Percentiles rank a stretch among this genome's conserved stretches.
Conservation (phyloP, 2,329 filamentous ascomycete genomes). For the Phoma herbarum region DNA sequence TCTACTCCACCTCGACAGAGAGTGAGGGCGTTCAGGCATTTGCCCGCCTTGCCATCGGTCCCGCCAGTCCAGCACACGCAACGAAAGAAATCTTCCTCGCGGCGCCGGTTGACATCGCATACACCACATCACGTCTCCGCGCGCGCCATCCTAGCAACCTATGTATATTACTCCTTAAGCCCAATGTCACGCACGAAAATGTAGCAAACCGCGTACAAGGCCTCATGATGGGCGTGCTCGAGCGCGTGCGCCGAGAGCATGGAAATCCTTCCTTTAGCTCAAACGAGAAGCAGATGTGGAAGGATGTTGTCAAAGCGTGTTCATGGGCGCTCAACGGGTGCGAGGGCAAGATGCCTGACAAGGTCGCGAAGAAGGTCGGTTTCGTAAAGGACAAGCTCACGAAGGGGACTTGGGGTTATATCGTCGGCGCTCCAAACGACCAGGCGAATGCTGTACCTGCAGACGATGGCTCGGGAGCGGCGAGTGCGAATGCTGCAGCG, state of each 20-base stretch:
- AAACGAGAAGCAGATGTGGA: slow-evolving; percentile 35
- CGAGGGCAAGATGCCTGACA: slow-evolving; percentile 38
- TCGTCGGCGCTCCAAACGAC: slow-evolving; percentile 14
- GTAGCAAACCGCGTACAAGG: slow-evolving; percentile 39
- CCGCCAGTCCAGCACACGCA: slow-evolving; percentile 19
- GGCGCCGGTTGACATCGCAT: slow-evolving; percentile 35
- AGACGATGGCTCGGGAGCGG: slow-evolving; percentile 7
- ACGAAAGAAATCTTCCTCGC: slow-evolving; percentile 29
- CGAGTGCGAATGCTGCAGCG: slow-evolving; percentile 18
- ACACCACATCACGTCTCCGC: slow-evolving; percentile 26
- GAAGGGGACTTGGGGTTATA: slow-evolving; percentile 36
- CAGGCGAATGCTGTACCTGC: slow-evolving; percentile 2
- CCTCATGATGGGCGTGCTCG: slow-evolving; percentile 44
- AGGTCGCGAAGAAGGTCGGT: slow-evolving; percentile 36
- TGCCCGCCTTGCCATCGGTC: slow-evolving; percentile 39
- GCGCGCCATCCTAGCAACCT: slow-evolving; percentile 27
- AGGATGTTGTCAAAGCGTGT: slow-evolving; percentile 34
- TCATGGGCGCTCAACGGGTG: slow-evolving; percentile 37
- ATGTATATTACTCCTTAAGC: slow-evolving; percentile 33
- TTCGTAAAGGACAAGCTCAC: slow-evolving; percentile 37
- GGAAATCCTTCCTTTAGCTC: slow-evolving; percentile 29
- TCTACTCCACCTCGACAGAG: background rate
- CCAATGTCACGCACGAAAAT: slow-evolving; percentile 21
- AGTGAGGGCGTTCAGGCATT: slow-evolving; percentile 31
- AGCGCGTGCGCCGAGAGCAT: slow-evolving; percentile 35